Percentiles rank a stretch among this genome's conserved stretches.
Conservation (phyloP, 352 stramenopile genomes). For the Pythium folliculosum region DNA sequence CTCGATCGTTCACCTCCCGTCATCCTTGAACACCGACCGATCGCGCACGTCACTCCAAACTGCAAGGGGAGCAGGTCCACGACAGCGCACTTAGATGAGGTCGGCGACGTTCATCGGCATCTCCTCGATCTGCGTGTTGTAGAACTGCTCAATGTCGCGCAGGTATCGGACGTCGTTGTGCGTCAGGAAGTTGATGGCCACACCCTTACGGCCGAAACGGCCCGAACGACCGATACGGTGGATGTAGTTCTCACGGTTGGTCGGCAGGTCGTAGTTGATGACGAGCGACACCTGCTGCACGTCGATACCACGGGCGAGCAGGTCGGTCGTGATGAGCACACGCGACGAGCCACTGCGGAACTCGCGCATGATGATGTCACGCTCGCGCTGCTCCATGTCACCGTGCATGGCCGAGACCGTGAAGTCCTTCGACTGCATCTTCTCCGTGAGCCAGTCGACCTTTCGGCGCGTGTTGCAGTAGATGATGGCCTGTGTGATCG, state of each 20-base stretch:
- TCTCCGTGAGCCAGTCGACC: slow-evolving; percentile 98
- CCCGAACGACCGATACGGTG: slow-evolving; percentile 99
- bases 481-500: slow-evolving; percentile 99
- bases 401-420: slow-evolving; percentile 99
- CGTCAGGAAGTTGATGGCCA: slow-evolving; percentile 99
- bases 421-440: slow-evolving; percentile 99
- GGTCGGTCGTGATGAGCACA: slow-evolving; percentile 99
- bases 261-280: slow-evolving; percentile 99
- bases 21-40: too few relatives aligned
- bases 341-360: slow-evolving; percentile 98
- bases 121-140: slow-evolving; percentile 99
- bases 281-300: slow-evolving; percentile 98
- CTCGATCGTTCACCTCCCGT: not conserved
- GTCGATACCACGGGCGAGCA: slow-evolving; percentile 99
- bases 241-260: slow-evolving; percentile 99
- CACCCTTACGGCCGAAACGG: slow-evolving; percentile 99
- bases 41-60: not conserved
- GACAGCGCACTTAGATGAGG: slow-evolving; percentile 92
- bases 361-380: slow-evolving; percentile 99
- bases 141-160: slow-evolving; percentile 99
- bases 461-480: slow-evolving; percentile 99
- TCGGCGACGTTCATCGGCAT: slow-evolving; percentile 99
- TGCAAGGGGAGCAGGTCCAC: not conserved
- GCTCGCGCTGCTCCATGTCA: slow-evolving; percentile 99
- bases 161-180: slow-evolving; percentile 98